These are phyloP conservation scores for Fusarium pseudonygamai DNA, from an alignment of 2,329 filamentous ascomycete genomes.

Conservation along the genomic window DNA sequence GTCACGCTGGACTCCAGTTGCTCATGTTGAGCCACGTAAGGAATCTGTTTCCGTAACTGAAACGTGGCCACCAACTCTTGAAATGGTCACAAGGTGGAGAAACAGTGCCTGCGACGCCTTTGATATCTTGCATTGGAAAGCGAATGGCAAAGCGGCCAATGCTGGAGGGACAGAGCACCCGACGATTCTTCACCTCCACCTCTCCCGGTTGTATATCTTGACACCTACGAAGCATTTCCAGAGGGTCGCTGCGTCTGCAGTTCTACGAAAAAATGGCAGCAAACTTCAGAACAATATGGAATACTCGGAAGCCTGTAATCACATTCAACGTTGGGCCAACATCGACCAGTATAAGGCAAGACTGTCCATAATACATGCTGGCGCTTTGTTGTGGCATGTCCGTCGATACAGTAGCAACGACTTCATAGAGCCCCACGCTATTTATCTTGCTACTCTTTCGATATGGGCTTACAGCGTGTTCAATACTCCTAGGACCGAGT, in stretches of 20 bases:
- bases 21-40: constrained; percentile 17
- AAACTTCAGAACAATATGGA: background rate
- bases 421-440: constrained; percentile 27
- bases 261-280: background rate
- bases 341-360: constrained; percentile 33
- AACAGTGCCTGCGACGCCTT: constrained; percentile 33
- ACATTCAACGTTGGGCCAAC: constrained; percentile 27
- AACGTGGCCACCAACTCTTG: constrained; percentile 23
- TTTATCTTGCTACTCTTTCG: constrained; percentile 24
- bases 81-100: constrained; percentile 30
- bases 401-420: constrained; percentile 27
- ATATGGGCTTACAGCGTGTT: constrained; percentile 30
- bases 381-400: constrained; percentile 31
- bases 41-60: background rate
- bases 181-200: constrained; percentile 32
- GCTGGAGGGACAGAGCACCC: constrained; percentile 32
- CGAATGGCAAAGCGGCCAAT: constrained; percentile 25
- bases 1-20: constrained; percentile 26
- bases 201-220: constrained; percentile 27
- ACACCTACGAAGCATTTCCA: constrained; percentile 27
- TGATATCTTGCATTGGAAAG: constrained; percentile 34
- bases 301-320: constrained; percentile 13
- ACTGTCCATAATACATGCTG: constrained; percentile 27
- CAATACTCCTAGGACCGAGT: background rate
- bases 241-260: background rate